Conservation (phyloP, 805 yeast species). For the Cyberlindnera mycetangii region DNA sequence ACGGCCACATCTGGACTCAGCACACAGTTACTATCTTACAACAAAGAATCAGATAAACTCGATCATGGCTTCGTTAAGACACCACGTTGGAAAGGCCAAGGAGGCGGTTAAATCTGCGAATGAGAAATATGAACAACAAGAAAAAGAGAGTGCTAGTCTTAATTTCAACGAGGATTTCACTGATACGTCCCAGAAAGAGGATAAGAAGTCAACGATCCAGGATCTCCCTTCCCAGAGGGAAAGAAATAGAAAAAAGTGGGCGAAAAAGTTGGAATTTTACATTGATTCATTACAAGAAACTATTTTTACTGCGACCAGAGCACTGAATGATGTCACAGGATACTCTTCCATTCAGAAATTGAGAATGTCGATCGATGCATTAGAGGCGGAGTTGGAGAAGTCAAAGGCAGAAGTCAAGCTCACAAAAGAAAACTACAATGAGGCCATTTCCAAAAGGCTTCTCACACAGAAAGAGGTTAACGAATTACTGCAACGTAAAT, state of each 20-base stretch:
- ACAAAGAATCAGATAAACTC: constrained; percentile 15
- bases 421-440: constrained; percentile 50
- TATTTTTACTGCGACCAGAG: constrained; percentile 55
- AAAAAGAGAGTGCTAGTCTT: constrained; percentile 32
- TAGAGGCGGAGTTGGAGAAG: constrained; percentile 50
- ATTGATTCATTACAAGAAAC: constrained; percentile 56
- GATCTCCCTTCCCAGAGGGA: constrained; percentile 48
- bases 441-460: constrained; percentile 62
- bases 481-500: constrained; percentile 81
- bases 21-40: constrained; percentile 17
- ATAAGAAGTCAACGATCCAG: constrained; percentile 26
- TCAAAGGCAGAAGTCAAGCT: constrained; percentile 46
- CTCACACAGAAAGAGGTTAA: constrained; percentile 81
- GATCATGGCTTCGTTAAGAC: constrained; percentile 16
- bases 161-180: constrained; percentile 36
- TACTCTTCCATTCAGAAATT: constrained; percentile 76
- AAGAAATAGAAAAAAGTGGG: constrained; percentile 36
- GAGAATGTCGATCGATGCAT: constrained; percentile 53
- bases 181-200: background rate
- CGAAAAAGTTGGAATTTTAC: constrained; percentile 45
- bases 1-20: constrained; percentile 23
- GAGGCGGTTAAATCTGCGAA: constrained; percentile 37
- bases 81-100: constrained; percentile 30
- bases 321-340: constrained; percentile 89
- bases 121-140: constrained; percentile 35